These are phyloP conservation scores for Pichia sp. DNA, from an alignment of 1,139 yeast genomes.

Conservation along the genomic window DNA sequence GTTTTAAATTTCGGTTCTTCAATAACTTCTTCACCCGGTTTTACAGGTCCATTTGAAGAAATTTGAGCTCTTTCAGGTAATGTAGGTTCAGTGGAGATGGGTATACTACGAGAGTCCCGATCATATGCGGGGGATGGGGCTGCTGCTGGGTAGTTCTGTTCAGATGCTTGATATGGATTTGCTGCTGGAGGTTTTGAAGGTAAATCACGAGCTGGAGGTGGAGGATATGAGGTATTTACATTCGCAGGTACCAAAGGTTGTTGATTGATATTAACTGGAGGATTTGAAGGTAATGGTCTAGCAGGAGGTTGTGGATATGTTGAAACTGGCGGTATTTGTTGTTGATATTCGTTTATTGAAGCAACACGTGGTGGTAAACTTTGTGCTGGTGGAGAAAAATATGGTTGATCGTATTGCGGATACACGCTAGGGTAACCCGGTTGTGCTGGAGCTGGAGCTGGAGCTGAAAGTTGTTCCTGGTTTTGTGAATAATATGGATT, in stretches of 20 bases:
- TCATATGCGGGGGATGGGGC: neutral
- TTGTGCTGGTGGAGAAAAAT: neutral
- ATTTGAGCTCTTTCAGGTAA: too few relatives aligned
- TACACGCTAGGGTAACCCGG: neutral
- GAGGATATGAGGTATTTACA: neutral
- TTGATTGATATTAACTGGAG: neutral
- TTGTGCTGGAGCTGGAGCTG: neutral
- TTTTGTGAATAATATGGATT: constrained; percentile 8
- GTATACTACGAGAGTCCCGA: too few relatives aligned
- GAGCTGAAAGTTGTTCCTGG: neutral
- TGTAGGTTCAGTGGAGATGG: too few relatives aligned
- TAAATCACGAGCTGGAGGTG: neutral
- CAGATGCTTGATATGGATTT: neutral
- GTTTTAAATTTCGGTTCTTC: constrained; percentile 27
- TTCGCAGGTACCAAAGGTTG: neutral
- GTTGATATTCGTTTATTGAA: neutral
- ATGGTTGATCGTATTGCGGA: neutral
- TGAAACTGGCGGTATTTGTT: neutral
- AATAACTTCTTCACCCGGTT: constrained; percentile 18
- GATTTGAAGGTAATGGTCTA: neutral
- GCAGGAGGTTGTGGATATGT: constrained; percentile 2
- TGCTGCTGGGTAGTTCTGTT: neutral
- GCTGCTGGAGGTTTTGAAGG: neutral
- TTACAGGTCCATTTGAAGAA: neutral
- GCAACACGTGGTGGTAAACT: neutral